Base-by-base conservation (phyloP, 805 yeast genomes). In the Tetrapisispora pingtungensis region DNA sequence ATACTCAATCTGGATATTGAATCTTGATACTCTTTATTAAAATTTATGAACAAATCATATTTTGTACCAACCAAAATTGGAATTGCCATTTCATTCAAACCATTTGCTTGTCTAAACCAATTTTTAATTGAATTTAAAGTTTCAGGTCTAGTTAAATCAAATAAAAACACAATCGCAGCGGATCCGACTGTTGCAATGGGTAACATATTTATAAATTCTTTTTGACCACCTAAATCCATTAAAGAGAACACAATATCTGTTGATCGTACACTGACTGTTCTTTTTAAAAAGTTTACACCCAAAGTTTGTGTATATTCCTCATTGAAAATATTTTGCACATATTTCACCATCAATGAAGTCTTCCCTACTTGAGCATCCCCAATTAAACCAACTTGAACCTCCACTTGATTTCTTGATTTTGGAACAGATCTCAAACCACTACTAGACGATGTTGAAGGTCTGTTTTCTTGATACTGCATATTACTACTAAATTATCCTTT, bases 361-460 rank as follows among this genome's bases (percentile, higher is more conserved):
- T 90, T 90, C 5, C 98, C 98, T 6, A 89, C 88, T 57, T 87
- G 94, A 2, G 96, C 94, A 64, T 90, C 97, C 6, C 98, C 98
- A 41, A 90, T 78, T 39, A 90, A 75, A 3, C 97, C 97, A 17
- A 90, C 88, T 56, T 90, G 93, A 40, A 90, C 49, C 24, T 56
- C 59, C 13, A 58, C 54, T 19, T 53, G 54, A 33, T 51, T 54
- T 41, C 50, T 51, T 2, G 48, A 45, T 33, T 49, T 51, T 7
- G 45, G 45, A 6, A 32, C 26, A 30, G 42, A 18, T 19, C 32
- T 24, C 22, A 37, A 10, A 27, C 3, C 24, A 3, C 33, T 17
- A 37, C 26, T 18, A 17, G 31, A 12, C 5, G 40, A 37, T n/a
- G 19, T 28, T 4, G 24, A 4, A 28, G 13, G n/a, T 18, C 40